These are phyloP conservation scores for Ceriops tagal DNA, from an alignment of 345 rosid genomes.

Conservation along the genomic window DNA sequence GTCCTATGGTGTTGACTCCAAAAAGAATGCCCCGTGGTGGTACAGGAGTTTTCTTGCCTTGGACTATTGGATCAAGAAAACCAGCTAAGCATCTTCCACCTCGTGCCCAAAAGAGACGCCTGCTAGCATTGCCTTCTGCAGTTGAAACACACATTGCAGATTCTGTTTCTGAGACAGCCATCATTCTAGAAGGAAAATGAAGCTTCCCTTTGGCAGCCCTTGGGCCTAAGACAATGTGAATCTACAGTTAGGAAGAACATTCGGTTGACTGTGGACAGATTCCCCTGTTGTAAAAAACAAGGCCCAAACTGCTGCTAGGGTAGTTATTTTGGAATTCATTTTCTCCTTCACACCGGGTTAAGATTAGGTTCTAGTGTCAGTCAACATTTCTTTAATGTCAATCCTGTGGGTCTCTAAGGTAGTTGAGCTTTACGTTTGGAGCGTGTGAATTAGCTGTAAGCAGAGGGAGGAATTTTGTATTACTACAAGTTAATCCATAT, in stretches of 20 bases:
- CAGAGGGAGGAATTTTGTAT: slow-evolving; percentile 39
- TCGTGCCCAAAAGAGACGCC: slow-evolving; percentile 66
- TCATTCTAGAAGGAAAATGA: slow-evolving; percentile 32
- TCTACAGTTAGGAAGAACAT: slow-evolving; percentile 8
- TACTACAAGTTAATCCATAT: slow-evolving; percentile 15
- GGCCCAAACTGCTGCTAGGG: slow-evolving; percentile 29
- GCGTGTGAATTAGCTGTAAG: slow-evolving; percentile 34
- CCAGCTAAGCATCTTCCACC: slow-evolving; percentile 81
- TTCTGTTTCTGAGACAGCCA: slow-evolving; percentile 44
- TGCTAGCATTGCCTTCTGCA: slow-evolving; percentile 41
- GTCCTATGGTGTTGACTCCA: slow-evolving; percentile 50
- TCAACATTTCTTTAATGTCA: slow-evolving; percentile 22
- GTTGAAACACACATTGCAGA: slow-evolving; percentile 34
- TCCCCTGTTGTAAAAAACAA: slow-evolving; percentile 32
- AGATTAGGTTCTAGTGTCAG: slow-evolving; percentile 24
- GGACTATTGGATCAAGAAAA: slow-evolving; percentile 65
- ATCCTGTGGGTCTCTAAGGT: slow-evolving; percentile 27
- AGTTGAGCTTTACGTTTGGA: slow-evolving; percentile 26
- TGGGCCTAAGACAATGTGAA: slow-evolving; percentile 2
- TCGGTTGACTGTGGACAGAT: slow-evolving; percentile 21
- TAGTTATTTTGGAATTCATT: slow-evolving; percentile 12
- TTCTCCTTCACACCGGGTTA: slow-evolving; percentile 9
- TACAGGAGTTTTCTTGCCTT: slow-evolving; percentile 93
- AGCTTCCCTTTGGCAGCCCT: slow-evolving; percentile 17
- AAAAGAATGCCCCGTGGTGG: slow-evolving; percentile 43